These are phyloP conservation scores for Cyberlindnera suaveolens DNA, from an alignment of 805 yeast species.

Conservation along the genomic window DNA sequence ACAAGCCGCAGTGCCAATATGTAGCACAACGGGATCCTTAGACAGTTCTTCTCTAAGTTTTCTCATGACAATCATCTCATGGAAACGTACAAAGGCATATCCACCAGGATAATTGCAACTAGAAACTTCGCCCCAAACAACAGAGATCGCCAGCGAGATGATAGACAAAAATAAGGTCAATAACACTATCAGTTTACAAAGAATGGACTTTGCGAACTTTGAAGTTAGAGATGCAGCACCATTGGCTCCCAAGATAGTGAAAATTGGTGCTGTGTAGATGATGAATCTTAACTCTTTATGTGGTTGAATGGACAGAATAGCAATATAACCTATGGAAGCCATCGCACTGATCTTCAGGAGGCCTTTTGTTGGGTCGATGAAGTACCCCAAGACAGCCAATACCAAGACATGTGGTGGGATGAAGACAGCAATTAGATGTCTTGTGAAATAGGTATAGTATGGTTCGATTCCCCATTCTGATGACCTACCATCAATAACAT, in stretches of 20 bases:
- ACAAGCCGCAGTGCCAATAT: conserved; percentile 74
- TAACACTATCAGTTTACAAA: conserved; percentile 12
- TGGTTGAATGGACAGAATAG: conserved; percentile 69
- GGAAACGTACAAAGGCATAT: conserved; percentile 51
- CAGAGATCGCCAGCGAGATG: conserved; percentile 35
- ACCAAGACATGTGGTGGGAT: conserved; percentile 39
- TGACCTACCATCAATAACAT: conserved; percentile 70
- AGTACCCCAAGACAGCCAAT: conserved; percentile 32
- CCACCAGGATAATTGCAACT: conserved; percentile 89
- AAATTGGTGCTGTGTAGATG: conserved; percentile 64
- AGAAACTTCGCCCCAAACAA: conserved; percentile 55
- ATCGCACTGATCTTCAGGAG: conserved; percentile 40
- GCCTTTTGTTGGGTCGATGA: conserved; percentile 27
- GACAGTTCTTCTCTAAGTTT: conserved; percentile 4
- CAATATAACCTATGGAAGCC: conserved; percentile 50
- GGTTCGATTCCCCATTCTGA: conserved; percentile 86
- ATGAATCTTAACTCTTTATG: conserved; percentile 96
- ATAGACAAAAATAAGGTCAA: conserved; percentile 22
- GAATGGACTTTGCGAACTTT: conserved; percentile 10
- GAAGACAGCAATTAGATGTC: conserved; percentile 35
- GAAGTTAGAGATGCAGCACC: conserved; percentile 39
- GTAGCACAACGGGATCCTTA: conserved; percentile 38
- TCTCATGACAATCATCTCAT: conserved; percentile 31
- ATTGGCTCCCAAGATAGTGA: conserved; percentile 58
- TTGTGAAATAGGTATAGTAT: conserved; percentile 54